These are phyloP conservation scores for Cunninghamia lanceolata DNA, from an alignment of 75 land plant genomes.

Conservation along the genomic window DNA sequence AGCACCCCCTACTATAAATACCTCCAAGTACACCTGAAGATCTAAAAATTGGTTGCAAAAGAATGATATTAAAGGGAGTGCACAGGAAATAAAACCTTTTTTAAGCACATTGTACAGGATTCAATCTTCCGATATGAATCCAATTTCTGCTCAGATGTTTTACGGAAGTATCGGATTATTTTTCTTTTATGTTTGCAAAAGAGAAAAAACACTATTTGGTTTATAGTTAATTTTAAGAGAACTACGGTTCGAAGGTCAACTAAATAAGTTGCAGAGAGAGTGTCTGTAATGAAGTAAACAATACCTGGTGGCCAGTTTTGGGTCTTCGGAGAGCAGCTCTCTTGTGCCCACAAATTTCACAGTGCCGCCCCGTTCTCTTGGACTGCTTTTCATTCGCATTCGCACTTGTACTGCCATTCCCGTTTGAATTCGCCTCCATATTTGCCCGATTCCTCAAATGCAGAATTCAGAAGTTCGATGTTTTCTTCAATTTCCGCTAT, in stretches of 20 bases:
- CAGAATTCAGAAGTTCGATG: not conserved
- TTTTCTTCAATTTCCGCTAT: no score
- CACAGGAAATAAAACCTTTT: not conserved
- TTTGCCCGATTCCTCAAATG: not conserved
- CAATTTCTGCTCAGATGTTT: not conserved
- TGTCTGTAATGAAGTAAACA: not conserved
- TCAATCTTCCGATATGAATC: not conserved
- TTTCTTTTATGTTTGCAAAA: not conserved
- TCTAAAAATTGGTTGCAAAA: not conserved
- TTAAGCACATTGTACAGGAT: not conserved
- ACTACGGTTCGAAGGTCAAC: not conserved
- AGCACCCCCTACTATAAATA: not conserved
- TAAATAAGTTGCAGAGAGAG: not conserved
- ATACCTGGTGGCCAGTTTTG: conserved; percentile 83
- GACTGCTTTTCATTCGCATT: conserved; percentile 12
- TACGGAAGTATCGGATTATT: not conserved
- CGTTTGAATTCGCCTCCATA: not conserved
- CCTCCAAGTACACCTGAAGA: not conserved
- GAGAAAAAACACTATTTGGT: not conserved
- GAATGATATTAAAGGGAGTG: not conserved
- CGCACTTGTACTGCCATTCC: not conserved
- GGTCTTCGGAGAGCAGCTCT: conserved; percentile 81
- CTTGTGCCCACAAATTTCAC: conserved; percentile 57
- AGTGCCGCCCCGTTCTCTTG: conserved; percentile 34
- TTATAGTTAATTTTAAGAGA: not conserved